These are phyloP conservation scores for Jaenimonas drosophilae DNA, from an alignment of 208 protist genomes.

Conservation along the genomic window DNA sequence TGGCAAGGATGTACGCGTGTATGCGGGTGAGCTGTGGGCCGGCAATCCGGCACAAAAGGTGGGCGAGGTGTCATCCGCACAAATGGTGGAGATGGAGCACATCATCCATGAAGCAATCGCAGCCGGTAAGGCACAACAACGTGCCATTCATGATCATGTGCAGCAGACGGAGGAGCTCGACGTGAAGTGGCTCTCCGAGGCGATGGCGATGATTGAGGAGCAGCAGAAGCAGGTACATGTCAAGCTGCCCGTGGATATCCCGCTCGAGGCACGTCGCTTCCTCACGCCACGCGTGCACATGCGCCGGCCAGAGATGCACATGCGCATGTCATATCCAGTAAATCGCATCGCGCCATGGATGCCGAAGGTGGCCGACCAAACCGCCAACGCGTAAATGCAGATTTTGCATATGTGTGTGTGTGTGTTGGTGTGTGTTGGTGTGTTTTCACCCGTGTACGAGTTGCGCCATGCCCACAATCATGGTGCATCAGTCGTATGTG, in stretches of 20 bases:
- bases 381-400: constrained; percentile 54
- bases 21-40: constrained; percentile 87
- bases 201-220: constrained; percentile 53
- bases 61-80: constrained; percentile 60
- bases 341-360: constrained; percentile 87
- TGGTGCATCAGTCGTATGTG: too few relatives aligned
- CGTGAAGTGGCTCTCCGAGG: constrained; percentile 55
- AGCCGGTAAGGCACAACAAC: constrained; percentile 38
- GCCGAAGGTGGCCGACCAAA: constrained; percentile 67
- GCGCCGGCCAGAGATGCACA: constrained; percentile 82
- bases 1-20: constrained; percentile 70
- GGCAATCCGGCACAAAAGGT: constrained; percentile 84
- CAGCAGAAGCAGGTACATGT: constrained; percentile 76
- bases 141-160: constrained; percentile 64
- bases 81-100: constrained; percentile 51
- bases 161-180: constrained; percentile 56
- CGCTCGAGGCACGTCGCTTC: constrained; percentile 77
- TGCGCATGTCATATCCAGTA: constrained; percentile 79
- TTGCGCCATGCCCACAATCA: too few relatives aligned
- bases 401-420: too few relatives aligned
- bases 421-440: too few relatives aligned
- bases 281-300: constrained; percentile 80
- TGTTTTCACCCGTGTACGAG: too few relatives aligned
- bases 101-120: constrained; percentile 57
- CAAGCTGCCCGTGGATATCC: constrained; percentile 74